Conservation (phyloP, 2,329 filamentous ascomycete genomes). For the Keithomyces neogunnii region DNA sequence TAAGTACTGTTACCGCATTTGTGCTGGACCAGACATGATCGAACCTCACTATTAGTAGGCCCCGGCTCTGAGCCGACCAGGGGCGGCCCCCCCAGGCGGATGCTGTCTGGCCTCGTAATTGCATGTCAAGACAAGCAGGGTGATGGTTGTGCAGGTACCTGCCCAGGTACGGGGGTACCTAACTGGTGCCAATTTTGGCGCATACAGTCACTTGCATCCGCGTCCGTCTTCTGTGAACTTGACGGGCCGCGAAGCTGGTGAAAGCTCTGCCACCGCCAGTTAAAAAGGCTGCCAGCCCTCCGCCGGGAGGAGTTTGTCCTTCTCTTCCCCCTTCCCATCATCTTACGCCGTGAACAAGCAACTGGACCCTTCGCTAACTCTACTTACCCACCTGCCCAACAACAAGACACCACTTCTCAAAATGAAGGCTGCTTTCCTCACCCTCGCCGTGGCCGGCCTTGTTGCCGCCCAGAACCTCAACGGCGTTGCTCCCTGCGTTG, state of each 20-base stretch:
- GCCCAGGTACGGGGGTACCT: too few relatives aligned
- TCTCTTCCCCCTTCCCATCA: background rate
- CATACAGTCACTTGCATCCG: too few relatives aligned
- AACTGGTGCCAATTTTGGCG: too few relatives aligned
- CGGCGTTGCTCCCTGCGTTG: conserved; percentile 30
- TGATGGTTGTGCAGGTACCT: too few relatives aligned
- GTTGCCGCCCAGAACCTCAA: conserved; percentile 29
- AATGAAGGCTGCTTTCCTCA: conserved; percentile 31
- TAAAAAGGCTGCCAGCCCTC: conserved; percentile 5
- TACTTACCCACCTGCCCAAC: background rate
- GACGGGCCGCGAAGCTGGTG: background rate
- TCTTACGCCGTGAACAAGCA: background rate
- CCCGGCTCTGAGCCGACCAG: too few relatives aligned
- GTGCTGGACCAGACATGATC: too few relatives aligned
- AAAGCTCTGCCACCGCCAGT: conserved; percentile 1
- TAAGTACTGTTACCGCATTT: too few relatives aligned
- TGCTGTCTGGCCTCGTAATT: too few relatives aligned
- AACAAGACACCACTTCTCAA: conserved; percentile 12
- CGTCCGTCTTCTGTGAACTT: too few relatives aligned
- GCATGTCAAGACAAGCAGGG: too few relatives aligned
- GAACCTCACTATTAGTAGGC: too few relatives aligned
- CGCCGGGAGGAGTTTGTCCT: background rate
- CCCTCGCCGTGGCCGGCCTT: conserved; percentile 25
- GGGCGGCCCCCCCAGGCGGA: too few relatives aligned
- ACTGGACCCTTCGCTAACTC: background rate